Base-by-base conservation (phyloP, 192 early-diverging fungal species). In the Podila epicladia region DNA sequence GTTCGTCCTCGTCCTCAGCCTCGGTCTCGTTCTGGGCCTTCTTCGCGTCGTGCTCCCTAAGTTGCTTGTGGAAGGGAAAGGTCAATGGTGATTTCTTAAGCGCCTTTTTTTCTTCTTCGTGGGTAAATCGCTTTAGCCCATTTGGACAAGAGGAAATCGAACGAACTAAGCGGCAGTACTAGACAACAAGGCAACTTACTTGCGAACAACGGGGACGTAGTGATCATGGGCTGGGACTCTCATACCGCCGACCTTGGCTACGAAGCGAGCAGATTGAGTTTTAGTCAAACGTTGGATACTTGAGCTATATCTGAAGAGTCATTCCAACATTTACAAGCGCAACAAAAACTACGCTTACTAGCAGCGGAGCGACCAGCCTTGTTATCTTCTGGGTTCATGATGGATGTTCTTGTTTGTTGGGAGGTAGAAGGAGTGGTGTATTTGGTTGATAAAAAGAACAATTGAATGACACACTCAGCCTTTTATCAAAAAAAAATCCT, bases 131-230 rank as follows among this genome's bases (percentile, higher is more conserved):
- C 13, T 15, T 12, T 45, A 15, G 1, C 0, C 41, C 15, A 17
- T 13, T 45, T 11, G 31, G 24, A 65, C 31, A 49, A 7, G 57
- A 33, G 37, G 22, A 38, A n/a, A n/a, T n/a, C n/a, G 33, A 63
- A 9, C 24, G 20, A 33, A 33, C 9, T 5, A 9, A 45, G 5
- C 3, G 22, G 12, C 17, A 61, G 5, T 7, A 20, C 13, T 24
- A 5, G 17, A 61, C 19, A 24, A 32, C 2, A 15, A 63, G 33
- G 7, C 9, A 5, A 69, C 77, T 60, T 80, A 80, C 77, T 80
- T 80, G 69, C 69, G 69, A 41, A 80, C 71, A n/a, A 80, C 71
- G 58, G 77, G 77, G 33, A 80, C 77, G n/a, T 63, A 24, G 57
- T 80, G 77, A 22, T 80, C 71, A 28, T 38, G 60, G 6, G 66